Evolutionary conservation across 768 basidiomycete genomes (phyloP), one percentile per base, ranked within the genome.

Genomic region (Tubosaeta sp.): DNA sequence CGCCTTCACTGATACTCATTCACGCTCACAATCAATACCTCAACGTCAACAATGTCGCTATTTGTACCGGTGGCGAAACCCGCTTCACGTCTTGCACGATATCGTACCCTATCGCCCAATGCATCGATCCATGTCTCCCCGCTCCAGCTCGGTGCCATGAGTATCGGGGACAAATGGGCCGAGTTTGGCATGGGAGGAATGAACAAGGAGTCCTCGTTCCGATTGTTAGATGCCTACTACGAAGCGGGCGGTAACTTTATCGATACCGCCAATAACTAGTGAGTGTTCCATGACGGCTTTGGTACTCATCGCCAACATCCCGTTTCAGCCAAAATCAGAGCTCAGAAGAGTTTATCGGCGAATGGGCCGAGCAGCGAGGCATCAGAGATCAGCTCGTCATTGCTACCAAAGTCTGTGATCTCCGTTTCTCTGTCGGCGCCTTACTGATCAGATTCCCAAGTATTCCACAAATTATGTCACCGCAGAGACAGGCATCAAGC

Each of bases 331-430:
- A 84, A 55, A 74, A 81, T 50, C 81, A 77, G 52, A 59, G 72
- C n/a, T 81, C 79, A 4, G 83, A 87, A 59, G 54, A 56, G 44
- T 74, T 76, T 58, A 69, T 79, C 18, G 78, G 78, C 8, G 78
- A 78, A 55, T 80, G 78, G 77, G 74, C 73, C 59, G 70, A 73
- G 52, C 44, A 55, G 25, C 66, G 75, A n/a, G 68, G 65, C 0
- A 69, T 72, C 48, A 67, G 78, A 35, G 74, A 80, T 52, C 75
- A 77, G 43, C 69, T 80, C n/a, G 65, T 78, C 56, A 62, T 78
- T 22, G 76, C 76, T 1, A 73, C 74, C 49, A 76, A 72, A 64
- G 66, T 69, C 14, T n/a, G 34, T 18, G 3, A 2, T 16, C 16
- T 13, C 14, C 6, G 5, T 6, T 4, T 4, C 25, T n/a, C 22